These are phyloP conservation scores for Pascua guehoae DNA, from an alignment of 1,284 basidiomycete species.

Conservation along the genomic window DNA sequence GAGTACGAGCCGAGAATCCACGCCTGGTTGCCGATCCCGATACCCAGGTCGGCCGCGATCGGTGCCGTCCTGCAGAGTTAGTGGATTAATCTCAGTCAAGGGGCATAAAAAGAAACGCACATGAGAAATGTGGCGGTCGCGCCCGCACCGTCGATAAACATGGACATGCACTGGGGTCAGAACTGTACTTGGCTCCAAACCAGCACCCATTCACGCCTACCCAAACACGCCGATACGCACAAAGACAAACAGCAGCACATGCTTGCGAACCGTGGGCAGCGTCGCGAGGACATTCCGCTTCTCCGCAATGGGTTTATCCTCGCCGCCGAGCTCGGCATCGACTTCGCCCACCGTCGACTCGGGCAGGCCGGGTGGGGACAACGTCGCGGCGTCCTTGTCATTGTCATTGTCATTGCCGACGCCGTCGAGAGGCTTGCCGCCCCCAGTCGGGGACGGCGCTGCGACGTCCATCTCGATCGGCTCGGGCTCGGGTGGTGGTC, in stretches of 20 bases:
- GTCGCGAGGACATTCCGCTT: slow-evolving; percentile 21
- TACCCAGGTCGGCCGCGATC: slow-evolving; percentile 36
- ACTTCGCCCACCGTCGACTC: not conserved
- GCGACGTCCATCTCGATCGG: too few species aligned
- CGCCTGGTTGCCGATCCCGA: slow-evolving; percentile 30
- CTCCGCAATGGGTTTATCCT: not conserved
- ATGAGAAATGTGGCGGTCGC: slow-evolving; percentile 43
- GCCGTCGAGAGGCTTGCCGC: too few species aligned
- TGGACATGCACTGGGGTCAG: slow-evolving; percentile 16
- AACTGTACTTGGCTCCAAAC: not conserved
- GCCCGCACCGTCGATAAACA: slow-evolving; percentile 41
- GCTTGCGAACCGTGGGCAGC: slow-evolving; percentile 27
- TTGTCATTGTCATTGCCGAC: too few species aligned
- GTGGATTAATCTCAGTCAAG: too few species aligned
- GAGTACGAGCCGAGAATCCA: slow-evolving; percentile 42
- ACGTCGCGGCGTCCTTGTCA: too few species aligned
- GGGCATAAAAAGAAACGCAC: not conserved
- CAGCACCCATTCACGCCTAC: too few species aligned
- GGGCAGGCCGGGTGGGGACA: not conserved
- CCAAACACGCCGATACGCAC: slow-evolving; percentile 9
- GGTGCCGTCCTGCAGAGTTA: slow-evolving; percentile 22
- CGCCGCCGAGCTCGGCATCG: not conserved
- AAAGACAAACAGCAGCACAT: slow-evolving; percentile 35
- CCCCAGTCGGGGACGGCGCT: too few species aligned
- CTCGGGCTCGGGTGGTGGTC: too few species aligned